These are phyloP conservation scores for Spirogloea muscicola DNA, from an alignment of 139 green algal species.

Conservation along the genomic window DNA sequence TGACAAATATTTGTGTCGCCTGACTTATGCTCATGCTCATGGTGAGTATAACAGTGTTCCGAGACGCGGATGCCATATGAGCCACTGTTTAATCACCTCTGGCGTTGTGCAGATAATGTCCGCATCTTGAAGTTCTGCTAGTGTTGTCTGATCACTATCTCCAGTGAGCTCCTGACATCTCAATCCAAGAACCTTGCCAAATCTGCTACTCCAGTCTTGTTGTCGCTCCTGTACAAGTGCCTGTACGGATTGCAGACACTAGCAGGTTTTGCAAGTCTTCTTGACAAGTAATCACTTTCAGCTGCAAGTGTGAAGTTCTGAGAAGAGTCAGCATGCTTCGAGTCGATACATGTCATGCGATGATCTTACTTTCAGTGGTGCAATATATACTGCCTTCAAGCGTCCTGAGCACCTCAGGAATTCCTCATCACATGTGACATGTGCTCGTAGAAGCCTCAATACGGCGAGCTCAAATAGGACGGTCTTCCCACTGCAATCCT, in stretches of 20 bases:
- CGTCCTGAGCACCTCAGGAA: background rate
- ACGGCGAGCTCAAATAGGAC: conserved; percentile 88
- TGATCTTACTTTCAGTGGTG: conserved; percentile 31
- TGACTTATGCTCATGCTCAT: too few relatives aligned
- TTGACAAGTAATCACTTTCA: too few relatives aligned
- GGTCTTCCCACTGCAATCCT: conserved; percentile 90
- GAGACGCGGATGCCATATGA: too few relatives aligned
- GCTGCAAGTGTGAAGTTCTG: too few relatives aligned
- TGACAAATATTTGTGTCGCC: background rate
- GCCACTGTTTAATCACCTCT: too few relatives aligned
- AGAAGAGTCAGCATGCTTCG: too few relatives aligned
- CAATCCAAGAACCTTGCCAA: conserved; percentile 22
- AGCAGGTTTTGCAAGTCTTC: too few relatives aligned
- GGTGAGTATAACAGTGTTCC: too few relatives aligned
- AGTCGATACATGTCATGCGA: too few relatives aligned
- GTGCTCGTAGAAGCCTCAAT: conserved; percentile 59
- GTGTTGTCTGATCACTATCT: conserved; percentile 10
- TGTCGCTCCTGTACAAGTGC: conserved; percentile 45
- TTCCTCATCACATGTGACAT: conserved; percentile 22
- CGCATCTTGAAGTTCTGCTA: conserved; percentile 30
- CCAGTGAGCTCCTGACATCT: conserved; percentile 24
- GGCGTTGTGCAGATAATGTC: conserved; percentile 48
- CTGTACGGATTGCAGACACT: too few relatives aligned
- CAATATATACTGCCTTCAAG: conserved; percentile 24
- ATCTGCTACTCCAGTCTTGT: conserved; percentile 19